phyloP scores from a whole-genome alignment of 768 basidiomycete genomes.

The Epithele typhae region DNA sequence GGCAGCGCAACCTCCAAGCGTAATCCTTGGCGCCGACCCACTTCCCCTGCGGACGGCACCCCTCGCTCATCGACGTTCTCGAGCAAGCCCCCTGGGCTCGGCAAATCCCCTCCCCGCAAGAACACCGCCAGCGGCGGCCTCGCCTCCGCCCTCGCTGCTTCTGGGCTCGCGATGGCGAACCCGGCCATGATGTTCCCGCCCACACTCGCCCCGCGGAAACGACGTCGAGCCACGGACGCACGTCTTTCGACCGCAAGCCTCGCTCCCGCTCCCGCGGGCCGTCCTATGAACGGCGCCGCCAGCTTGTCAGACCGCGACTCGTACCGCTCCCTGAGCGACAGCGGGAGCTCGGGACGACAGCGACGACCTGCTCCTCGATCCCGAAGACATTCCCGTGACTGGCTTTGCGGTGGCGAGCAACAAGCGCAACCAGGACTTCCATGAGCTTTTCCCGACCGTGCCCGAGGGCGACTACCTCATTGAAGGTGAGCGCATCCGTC shows the following conservation, averaged over 20 bases:
- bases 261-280: conserved; percentile 15
- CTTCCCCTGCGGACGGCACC: conserved; percentile 5
- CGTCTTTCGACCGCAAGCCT: conserved; percentile 2
- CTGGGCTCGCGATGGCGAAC: conserved; percentile 64
- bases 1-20: conserved; percentile 19
- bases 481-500: conserved; percentile 63
- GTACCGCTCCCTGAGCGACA: conserved; percentile 15
- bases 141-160: conserved; percentile 65
- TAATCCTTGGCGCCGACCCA: conserved; percentile 17
- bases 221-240: conserved; percentile 1
- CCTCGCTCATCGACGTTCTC: conserved; percentile 14
- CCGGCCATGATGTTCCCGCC: conserved; percentile 44
- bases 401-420: conserved; percentile 97
- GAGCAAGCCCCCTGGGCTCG: conserved; percentile 27
- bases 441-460: conserved; percentile 83
- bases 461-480: conserved; percentile 97
- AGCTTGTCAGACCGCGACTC: conserved; percentile 16
- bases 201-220: background rate
- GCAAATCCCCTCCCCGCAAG: conserved; percentile 27
- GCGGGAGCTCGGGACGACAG: conserved; percentile 25
- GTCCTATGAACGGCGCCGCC: conserved; percentile 18
- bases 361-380: conserved; percentile 41
- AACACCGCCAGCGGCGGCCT: conserved; percentile 43
- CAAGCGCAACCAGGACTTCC: conserved; percentile 93
- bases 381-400: conserved; percentile 85